These are phyloP conservation scores for Waitea zeae DNA, from an alignment of 1,284 basidiomycete species.

Conservation along the genomic window DNA sequence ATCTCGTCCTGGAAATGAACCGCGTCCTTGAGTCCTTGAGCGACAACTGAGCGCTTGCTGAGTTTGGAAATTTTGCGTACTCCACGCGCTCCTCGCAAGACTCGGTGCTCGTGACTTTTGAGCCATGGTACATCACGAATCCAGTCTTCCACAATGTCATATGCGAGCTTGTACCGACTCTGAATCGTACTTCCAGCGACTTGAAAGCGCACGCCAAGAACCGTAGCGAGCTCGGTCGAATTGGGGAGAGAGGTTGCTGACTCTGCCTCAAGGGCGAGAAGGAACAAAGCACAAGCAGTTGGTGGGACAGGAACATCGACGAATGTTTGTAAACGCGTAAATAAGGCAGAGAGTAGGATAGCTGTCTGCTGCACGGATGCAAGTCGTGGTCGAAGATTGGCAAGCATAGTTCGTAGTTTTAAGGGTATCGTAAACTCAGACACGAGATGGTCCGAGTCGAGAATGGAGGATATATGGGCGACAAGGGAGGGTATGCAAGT, in stretches of 20 bases:
- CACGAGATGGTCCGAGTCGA: background rate
- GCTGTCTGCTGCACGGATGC: conserved; percentile 33
- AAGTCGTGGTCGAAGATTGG: conserved; percentile 13
- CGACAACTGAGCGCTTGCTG: conserved; percentile 39
- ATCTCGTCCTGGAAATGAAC: conserved; percentile 48
- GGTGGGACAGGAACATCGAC: conserved; percentile 22
- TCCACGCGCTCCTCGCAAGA: conserved; percentile 18
- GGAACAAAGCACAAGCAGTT: conserved; percentile 47
- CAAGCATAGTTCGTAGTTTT: background rate
- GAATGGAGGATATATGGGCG: background rate
- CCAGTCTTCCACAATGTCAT: conserved; percentile 38
- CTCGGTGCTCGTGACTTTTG: conserved; percentile 22
- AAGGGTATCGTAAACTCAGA: background rate
- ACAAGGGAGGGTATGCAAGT: background rate
- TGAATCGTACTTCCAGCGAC: conserved; percentile 36
- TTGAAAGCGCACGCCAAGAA: conserved; percentile 31
- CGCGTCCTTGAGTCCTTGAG: conserved; percentile 46
- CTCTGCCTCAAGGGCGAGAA: conserved; percentile 58
- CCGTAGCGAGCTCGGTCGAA: conserved; percentile 32
- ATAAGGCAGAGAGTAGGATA: conserved; percentile 30
- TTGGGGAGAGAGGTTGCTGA: conserved; percentile 33
- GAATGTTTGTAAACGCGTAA: conserved; percentile 23
- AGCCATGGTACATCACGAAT: conserved; percentile 57
- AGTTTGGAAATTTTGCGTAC: conserved; percentile 32
- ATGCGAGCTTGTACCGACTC: conserved; percentile 47